phyloP scores from a whole-genome alignment of 306 rosid genomes.

The Arachis stenosperma region DNA sequence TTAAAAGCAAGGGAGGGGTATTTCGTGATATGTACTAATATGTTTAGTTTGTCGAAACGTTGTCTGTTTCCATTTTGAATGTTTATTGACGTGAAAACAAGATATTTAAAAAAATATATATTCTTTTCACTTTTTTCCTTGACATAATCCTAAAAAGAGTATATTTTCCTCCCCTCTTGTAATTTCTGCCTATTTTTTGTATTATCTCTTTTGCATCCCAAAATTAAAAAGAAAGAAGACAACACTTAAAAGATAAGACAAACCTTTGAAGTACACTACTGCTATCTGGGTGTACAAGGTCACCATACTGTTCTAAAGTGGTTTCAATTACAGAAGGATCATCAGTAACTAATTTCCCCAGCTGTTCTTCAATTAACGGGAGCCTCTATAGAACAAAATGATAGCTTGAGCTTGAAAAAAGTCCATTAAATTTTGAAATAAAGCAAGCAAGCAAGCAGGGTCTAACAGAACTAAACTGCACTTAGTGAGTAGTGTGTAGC shows the following conservation, averaged over 20 bases:
- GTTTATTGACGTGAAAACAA: too few relatives aligned
- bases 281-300: constrained; percentile 58
- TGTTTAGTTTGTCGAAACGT: too few relatives aligned
- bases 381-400: constrained; percentile 61
- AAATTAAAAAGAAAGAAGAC: constrained; percentile 11
- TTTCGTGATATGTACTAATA: background rate
- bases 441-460: constrained; percentile 22
- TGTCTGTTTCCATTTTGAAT: too few relatives aligned
- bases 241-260: constrained; percentile 33
- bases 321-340: constrained; percentile 86
- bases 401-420: constrained; percentile 24
- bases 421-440: constrained; percentile 5
- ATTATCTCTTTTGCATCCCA: constrained; percentile 1
- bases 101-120: too few relatives aligned
- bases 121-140: constrained; percentile 16
- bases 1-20: constrained; percentile 17
- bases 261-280: constrained; percentile 71
- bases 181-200: constrained; percentile 15
- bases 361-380: constrained; percentile 79
- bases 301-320: constrained; percentile 75
- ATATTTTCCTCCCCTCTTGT: constrained; percentile 12
- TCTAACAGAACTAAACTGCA: constrained; percentile 60
- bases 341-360: constrained; percentile 76
- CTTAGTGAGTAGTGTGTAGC: constrained; percentile 81
- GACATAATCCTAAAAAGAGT: background rate